Base-by-base conservation (phyloP, 2,329 filamentous ascomycete species). In the Rhynchosporium secalis region DNA sequence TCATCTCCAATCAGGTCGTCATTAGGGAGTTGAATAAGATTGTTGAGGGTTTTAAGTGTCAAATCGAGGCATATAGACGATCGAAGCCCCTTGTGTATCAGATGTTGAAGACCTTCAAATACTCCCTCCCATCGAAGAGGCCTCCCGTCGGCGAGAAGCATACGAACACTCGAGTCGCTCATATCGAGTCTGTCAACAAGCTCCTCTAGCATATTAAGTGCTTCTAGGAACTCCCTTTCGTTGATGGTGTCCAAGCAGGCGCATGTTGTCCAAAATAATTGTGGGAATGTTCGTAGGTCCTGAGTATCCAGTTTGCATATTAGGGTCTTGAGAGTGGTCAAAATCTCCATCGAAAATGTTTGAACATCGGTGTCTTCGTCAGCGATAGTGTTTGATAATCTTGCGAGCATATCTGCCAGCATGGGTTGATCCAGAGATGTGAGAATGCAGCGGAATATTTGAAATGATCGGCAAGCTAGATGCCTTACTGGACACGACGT, bases 191-290 rank as follows among this genome's bases (percentile, higher is more conserved):
- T 96, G 68, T 86, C 84, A 28, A 99, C 78, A 41, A 96, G 86
- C 71, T 90, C 90, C 62, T 96, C 90, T 9, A 99, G 82, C 90
- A 99, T 97, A 58, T 90, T 88, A 12, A 97, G 80, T 28, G 91
- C 92, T 73, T 97, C 95, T 65, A 95, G 84, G 66, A 96, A 99
- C 72, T 99, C 95, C 28, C 89, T 85, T 76, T 99, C 96, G 67
- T 98, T 96, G 72, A 98, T 96, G 0, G 95, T 98, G 72, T 98
- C 93, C 26, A 99, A 79, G 73, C 95, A 99, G 10, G 95, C 95
- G 71, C 93, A 97, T 0, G 91, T 96, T 0, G 94, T 96, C 96
- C 96, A 99, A 76, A 99, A 98, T 0, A 99, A 80, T 72, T 98
- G 94, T 1, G 95, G 95, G 68, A 96, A 97, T n/a, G 87, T 86